Evolutionary conservation across 2,329 filamentous ascomycete species (phyloP), one percentile per base, ranked within the genome.

Genomic region (Fusarium armeniacum): DNA sequence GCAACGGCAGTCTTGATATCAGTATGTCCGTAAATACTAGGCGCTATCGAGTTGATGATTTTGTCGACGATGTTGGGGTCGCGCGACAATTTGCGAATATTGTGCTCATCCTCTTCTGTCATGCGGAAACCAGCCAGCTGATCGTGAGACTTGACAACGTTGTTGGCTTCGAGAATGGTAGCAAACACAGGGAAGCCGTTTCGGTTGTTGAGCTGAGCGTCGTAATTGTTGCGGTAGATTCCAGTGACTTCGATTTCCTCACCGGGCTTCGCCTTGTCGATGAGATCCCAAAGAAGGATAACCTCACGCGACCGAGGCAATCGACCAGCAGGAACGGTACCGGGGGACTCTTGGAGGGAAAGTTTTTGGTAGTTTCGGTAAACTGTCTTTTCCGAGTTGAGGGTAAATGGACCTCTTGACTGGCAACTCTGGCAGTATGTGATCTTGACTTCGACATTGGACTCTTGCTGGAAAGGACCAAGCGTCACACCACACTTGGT

Each of bases 331-430:
- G 96, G 97, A 5, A 99, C 96, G 9, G 96, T 98, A 57, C 96
- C 97, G 6, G 96, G 96, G 0, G 97, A 97, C 80, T 99, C 96
- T 77, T 99, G 96, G 15, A 99, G 87, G 0, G 96, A 99, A 74
- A 99, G 85, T 78, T 98, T 99, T 80, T 99, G 96, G 81, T 98
- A 99, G 81, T 99, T 99, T 68, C 96, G 92, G 82, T 99, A 99
- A 18, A 99, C 92, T 0, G 96, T 99, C 85, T 97, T 97, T 79
- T 98, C 96, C 6, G 94, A 96, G 82, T 98, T 98, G 71, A 99
- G 84, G 0, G 91, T 97, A 77, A 99, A 99, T 0, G 96, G 97
- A 0, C 96, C 96, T 41, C 93, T 90, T 40, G 93, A 97, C 81
- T 98, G 95, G 81, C 96, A 99, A 78, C 93, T 96, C 78, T 98